Evolutionary conservation across 1,284 basidiomycete species (phyloP).

Genomic region (Pseudozyma sp.): DNA sequence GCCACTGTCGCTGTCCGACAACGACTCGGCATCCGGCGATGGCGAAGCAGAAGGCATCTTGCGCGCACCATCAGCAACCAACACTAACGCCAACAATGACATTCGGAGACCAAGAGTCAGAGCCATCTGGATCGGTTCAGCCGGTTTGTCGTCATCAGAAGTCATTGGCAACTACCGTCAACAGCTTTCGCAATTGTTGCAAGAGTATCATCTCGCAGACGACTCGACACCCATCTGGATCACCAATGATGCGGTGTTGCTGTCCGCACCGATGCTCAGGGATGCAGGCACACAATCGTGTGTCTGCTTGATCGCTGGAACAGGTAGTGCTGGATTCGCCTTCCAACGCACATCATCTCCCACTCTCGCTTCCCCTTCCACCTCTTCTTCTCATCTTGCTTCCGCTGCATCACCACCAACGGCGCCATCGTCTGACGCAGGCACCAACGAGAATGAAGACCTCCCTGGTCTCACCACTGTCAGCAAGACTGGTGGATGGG

Average conservation of each 20-base stretch:
- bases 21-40: slow-evolving; percentile 34
- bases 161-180: slow-evolving; percentile 33
- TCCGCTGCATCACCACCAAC: not conserved
- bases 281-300: slow-evolving; percentile 31
- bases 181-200: slow-evolving; percentile 32
- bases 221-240: slow-evolving; percentile 45
- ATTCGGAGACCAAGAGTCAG: slow-evolving; percentile 21
- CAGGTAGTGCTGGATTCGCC: slow-evolving; percentile 48
- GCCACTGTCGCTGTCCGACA: slow-evolving; percentile 41
- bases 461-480: slow-evolving; percentile 41
- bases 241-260: slow-evolving; percentile 48
- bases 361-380: no score
- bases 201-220: slow-evolving; percentile 32
- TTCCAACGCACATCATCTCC: slow-evolving; percentile 36
- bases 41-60: slow-evolving; percentile 15
- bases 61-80: slow-evolving; percentile 3
- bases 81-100: not conserved
- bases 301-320: slow-evolving; percentile 50
- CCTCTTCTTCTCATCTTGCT: no score
- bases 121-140: slow-evolving; percentile 50
- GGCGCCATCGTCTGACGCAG: not conserved
- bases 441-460: slow-evolving; percentile 36
- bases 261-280: slow-evolving; percentile 44
- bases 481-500: slow-evolving; percentile 48
- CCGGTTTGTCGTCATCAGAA: slow-evolving; percentile 30